Evolutionary conservation across 2,329 filamentous ascomycete genomes (phyloP).

Genomic region (Pestalotiopsis sp.): DNA sequence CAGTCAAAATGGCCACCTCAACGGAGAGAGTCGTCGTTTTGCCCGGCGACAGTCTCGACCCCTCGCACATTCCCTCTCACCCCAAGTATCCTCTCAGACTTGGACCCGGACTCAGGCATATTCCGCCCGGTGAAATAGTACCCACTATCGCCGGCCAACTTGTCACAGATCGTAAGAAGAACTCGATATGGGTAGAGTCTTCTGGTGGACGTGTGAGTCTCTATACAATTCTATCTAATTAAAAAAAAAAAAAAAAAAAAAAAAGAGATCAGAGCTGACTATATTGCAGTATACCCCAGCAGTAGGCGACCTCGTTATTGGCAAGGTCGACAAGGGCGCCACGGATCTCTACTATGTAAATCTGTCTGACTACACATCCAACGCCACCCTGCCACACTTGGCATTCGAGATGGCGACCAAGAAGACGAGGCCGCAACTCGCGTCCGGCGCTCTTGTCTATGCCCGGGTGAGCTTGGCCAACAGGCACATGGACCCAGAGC

Average conservation of each 20-base stretch:
- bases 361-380: slow-evolving; percentile 66
- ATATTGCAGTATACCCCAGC: slow-evolving; percentile 72
- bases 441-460: slow-evolving; percentile 80
- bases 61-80: slow-evolving; percentile 67
- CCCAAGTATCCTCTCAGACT: slow-evolving; percentile 74
- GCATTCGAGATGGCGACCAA: slow-evolving; percentile 93
- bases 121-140: slow-evolving; percentile 74
- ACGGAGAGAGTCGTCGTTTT: slow-evolving; percentile 68
- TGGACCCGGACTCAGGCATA: slow-evolving; percentile 81
- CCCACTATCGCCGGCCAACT: slow-evolving; percentile 70
- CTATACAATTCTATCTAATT: not conserved
- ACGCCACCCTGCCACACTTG: slow-evolving; percentile 78
- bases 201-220: slow-evolving; percentile 68
- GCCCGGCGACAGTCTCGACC: slow-evolving; percentile 77
- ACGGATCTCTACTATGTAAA: slow-evolving; percentile 80
- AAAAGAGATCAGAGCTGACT: not conserved
- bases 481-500: slow-evolving; percentile 83
- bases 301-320: slow-evolving; percentile 85
- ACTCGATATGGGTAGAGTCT: slow-evolving; percentile 77
- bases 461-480: slow-evolving; percentile 79
- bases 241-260: not conserved
- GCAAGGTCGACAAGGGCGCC: slow-evolving; percentile 76
- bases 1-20: slow-evolving; percentile 47
- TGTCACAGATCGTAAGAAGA: slow-evolving; percentile 70
- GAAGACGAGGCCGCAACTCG: slow-evolving; percentile 84